phyloP scores from a whole-genome alignment of 345 rosid genomes.

The Trapa incisa region DNA sequence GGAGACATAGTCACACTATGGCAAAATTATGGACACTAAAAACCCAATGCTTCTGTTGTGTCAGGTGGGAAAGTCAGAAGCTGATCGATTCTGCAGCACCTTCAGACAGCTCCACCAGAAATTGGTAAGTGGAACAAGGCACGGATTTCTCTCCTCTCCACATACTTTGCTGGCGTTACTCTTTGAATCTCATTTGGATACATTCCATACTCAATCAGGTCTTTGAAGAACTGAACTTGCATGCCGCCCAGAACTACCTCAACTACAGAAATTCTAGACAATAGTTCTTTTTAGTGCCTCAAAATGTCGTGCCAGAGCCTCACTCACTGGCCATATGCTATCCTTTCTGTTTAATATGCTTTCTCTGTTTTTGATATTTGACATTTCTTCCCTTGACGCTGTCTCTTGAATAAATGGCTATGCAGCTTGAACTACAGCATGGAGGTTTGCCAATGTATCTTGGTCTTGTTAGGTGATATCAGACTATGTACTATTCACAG shows the following conservation, averaged over 20 bases:
- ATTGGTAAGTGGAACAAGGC: constrained; percentile 33
- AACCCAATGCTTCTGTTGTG: no score
- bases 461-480: not conserved
- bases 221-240: constrained; percentile 45
- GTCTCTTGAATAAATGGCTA: not conserved
- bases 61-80: constrained; percentile 34
- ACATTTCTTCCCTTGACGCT: not conserved
- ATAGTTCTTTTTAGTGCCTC: constrained; percentile 4
- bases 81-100: constrained; percentile 64
- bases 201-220: constrained; percentile 30
- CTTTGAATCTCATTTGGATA: not conserved
- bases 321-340: not conserved
- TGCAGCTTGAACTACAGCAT: not conserved
- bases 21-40: no score
- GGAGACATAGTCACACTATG: no score
- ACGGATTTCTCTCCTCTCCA: not conserved
- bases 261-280: constrained; percentile 10
- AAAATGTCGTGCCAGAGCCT: not conserved
- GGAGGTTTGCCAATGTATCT: not conserved
- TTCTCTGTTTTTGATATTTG: not conserved
- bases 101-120: constrained; percentile 65
- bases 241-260: constrained; percentile 41
- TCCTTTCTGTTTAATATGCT: not conserved
- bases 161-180: not conserved
- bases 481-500: no score